phyloP scores from a whole-genome alignment of 495 filamentous ascomycete genomes.

The Choiromyces venosus region DNA sequence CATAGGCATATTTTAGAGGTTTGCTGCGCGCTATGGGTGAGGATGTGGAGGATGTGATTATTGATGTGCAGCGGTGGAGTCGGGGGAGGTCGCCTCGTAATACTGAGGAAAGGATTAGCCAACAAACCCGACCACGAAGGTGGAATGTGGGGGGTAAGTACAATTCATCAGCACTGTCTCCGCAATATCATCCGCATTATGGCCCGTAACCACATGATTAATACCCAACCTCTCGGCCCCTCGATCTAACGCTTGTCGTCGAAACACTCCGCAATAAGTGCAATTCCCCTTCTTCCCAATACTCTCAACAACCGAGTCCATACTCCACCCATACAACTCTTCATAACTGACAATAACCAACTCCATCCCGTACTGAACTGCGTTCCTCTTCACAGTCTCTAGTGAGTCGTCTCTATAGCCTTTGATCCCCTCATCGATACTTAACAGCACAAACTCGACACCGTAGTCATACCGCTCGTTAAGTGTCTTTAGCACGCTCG shows the following conservation, averaged over 20 bases:
- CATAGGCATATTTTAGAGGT: conserved; percentile 95
- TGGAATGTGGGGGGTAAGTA: conserved; percentile 4
- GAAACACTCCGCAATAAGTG: conserved; percentile 96
- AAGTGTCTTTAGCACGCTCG: conserved; percentile 86
- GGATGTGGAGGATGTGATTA: conserved; percentile 69
- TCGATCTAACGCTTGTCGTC: conserved; percentile 87
- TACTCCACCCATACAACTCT: conserved; percentile 97
- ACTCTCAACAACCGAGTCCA: conserved; percentile 94
- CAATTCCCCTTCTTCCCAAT: conserved; percentile 98
- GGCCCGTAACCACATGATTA: conserved; percentile 90
- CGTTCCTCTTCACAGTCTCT: conserved; percentile 92
- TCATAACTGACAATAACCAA: conserved; percentile 86
- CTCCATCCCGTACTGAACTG: conserved; percentile 80
- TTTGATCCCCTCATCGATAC: conserved; percentile 94
- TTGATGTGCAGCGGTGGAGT: conserved; percentile 82
- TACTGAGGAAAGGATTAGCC: conserved; percentile 44
- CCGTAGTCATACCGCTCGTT: conserved; percentile 87
- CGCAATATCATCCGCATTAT: conserved; percentile 97
- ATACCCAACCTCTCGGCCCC: conserved; percentile 84
- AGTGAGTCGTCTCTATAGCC: conserved; percentile 94
- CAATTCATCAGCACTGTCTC: conserved; percentile 96
- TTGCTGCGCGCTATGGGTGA: conserved; percentile 87
- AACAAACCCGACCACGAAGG: background rate
- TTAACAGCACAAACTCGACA: conserved; percentile 75
- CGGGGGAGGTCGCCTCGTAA: conserved; percentile 84